Base-by-base conservation (phyloP, 441 rosid species). In the Caryocar brasiliense region DNA sequence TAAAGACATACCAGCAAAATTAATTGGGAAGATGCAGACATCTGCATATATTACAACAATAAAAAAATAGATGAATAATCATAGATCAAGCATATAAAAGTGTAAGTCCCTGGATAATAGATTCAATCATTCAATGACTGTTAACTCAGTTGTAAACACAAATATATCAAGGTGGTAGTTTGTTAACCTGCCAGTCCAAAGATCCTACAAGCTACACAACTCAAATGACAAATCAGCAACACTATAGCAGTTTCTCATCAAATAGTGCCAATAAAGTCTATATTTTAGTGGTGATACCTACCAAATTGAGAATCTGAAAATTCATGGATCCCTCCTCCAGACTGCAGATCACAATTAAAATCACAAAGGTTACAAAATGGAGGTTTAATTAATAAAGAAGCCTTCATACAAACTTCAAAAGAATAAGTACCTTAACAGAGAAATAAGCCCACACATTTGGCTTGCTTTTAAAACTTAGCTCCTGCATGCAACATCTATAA, bases 371-470 rank as follows among this genome's bases (percentile, higher is more conserved):
- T 17, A 49, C 61, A 42, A 52, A 39, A 22, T 62, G 18, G 17
- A 29, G 7, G 7, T 4, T 26, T 8, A 12, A 23, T 14, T 4
- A 44, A 44, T 24, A 12, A 51, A 66, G 62, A 40, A 26, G 10
- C 41, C 23, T 4, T 43, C 44, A 30, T 32, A 26, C 11, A 53
- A 35, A n/a, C n/a, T n/a, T n/a, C n/a, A 38, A 7, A 25, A 27
- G 36, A 58, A 60, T 48, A 45, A 23, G 32, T 73, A 94, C 99
- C 98, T 94, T 94, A 45, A 90, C 99, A 62, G 98, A 90, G 82
- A 90, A 94, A 81, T 94, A 94, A 27, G 98, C 99, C 99, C 98
- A 94, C 70, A 83, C 96, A 67, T 94, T 94, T 65, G 99, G 99
- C 82, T 94, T 94, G 88, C 99, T 94, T 77, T 94, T 90, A 69